A percentile compares a stretch with the other conserved stretches of the same genome.
phyloP scores from a whole-genome alignment of 176 grass and related monocot genomes.

The Triticum urartu region DNA sequence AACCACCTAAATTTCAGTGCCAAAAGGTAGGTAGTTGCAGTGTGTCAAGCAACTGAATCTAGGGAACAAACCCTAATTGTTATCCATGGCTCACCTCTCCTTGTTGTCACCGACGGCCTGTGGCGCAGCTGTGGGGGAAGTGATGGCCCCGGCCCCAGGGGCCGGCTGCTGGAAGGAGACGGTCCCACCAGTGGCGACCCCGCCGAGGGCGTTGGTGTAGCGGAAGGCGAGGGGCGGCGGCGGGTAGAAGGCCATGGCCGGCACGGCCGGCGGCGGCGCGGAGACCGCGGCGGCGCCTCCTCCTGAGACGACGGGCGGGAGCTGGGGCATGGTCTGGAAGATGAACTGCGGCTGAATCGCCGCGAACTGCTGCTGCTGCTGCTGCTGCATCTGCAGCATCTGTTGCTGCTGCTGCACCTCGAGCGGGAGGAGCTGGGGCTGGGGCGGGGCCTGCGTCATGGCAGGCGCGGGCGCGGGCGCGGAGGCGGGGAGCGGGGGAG shows the following conservation, averaged over 20 bases:
- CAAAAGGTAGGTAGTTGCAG: not conserved
- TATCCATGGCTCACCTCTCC: slow-evolving; percentile 44
- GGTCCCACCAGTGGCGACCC: slow-evolving; percentile 42
- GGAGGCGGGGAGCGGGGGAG: not conserved
- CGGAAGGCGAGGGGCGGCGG: slow-evolving; percentile 73
- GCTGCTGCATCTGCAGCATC: slow-evolving; percentile 14
- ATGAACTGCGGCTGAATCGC: slow-evolving; percentile 55
- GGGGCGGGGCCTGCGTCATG: not conserved
- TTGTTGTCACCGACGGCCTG: slow-evolving; percentile 47
- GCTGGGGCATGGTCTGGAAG: slow-evolving; percentile 51
- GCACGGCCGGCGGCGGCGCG: slow-evolving; percentile 29
- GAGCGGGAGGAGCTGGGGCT: slow-evolving; percentile 14
- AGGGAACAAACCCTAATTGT: slow-evolving; percentile 30
- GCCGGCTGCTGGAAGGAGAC: slow-evolving; percentile 53
- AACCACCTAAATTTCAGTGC: not conserved
- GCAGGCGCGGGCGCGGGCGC: not conserved
- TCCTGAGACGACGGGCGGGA: slow-evolving; percentile 30
- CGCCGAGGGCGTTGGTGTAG: slow-evolving; percentile 43
- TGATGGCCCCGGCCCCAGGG: slow-evolving; percentile 30
- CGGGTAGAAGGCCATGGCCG: slow-evolving; percentile 81
- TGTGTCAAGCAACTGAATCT: not conserved
- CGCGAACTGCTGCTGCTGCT: slow-evolving; percentile 37
- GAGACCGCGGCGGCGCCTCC: not conserved
- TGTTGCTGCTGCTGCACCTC: slow-evolving; percentile 38
- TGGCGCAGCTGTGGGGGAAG: slow-evolving; percentile 25